phyloP scores from a whole-genome alignment of 2,329 filamentous ascomycete species.

The Xylaria sp. region DNA sequence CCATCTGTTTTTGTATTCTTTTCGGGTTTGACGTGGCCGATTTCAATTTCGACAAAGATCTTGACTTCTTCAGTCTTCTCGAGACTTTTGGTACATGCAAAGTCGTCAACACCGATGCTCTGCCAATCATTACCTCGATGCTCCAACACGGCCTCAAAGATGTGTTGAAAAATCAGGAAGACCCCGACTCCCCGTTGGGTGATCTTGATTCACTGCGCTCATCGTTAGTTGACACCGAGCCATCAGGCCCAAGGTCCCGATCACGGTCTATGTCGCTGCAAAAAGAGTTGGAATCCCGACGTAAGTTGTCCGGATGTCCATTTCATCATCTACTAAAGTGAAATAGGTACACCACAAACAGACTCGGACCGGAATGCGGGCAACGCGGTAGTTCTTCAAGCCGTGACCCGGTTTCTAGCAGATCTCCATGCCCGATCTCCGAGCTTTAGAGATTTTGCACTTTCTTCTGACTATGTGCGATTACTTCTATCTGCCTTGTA shows the following conservation, averaged over 20 bases:
- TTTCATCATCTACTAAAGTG: slow-evolving; percentile 18
- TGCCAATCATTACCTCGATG: slow-evolving; percentile 86
- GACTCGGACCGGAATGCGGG: slow-evolving; percentile 63
- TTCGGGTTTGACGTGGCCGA: slow-evolving; percentile 85
- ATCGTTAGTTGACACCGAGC: slow-evolving; percentile 44
- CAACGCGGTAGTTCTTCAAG: slow-evolving; percentile 75
- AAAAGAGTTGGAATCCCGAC: slow-evolving; percentile 65
- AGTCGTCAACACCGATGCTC: slow-evolving; percentile 79
- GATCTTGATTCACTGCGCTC: slow-evolving; percentile 41
- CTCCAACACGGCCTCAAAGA: slow-evolving; percentile 84
- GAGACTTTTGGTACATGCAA: slow-evolving; percentile 76
- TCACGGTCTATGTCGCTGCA: slow-evolving; percentile 75
- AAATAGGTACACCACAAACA: slow-evolving; percentile 54
- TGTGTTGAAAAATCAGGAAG: slow-evolving; percentile 70
- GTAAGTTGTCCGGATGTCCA: slow-evolving; percentile 53
- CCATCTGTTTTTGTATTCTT: slow-evolving; percentile 85
- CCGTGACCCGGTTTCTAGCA: slow-evolving; percentile 80
- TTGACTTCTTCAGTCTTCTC: slow-evolving; percentile 79
- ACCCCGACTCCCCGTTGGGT: slow-evolving; percentile 64
- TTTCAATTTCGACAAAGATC: slow-evolving; percentile 76
- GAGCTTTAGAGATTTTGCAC: slow-evolving; percentile 84
- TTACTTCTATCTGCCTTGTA: slow-evolving; percentile 84
- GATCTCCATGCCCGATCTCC: slow-evolving; percentile 81
- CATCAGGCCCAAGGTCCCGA: slow-evolving; percentile 53
- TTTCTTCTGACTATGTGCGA: slow-evolving; percentile 83